Percentiles rank a stretch among this genome's conserved stretches.
Evolutionary conservation across 352 stramenopile species (phyloP).

Genomic region (Pythium chondricola): DNA sequence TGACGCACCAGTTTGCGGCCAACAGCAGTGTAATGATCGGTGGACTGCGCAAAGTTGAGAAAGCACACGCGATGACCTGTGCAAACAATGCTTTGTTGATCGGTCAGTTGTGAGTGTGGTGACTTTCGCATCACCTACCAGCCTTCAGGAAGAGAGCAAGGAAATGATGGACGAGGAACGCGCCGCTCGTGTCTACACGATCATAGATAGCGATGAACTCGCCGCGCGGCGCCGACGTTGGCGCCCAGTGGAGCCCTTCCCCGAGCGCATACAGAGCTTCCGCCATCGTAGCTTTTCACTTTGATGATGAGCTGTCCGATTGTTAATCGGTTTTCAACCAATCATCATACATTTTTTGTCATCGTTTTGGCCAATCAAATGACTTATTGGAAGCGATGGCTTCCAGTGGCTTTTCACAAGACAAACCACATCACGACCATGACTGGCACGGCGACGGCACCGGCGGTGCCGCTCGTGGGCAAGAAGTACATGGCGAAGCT

Average conservation of each 20-base stretch:
- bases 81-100: too few relatives aligned
- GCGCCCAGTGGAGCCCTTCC: slow-evolving; percentile 47
- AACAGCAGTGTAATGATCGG: slow-evolving; percentile 56
- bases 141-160: slow-evolving; percentile 63
- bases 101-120: not conserved
- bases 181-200: slow-evolving; percentile 38
- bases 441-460: slow-evolving; percentile 4
- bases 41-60: slow-evolving; percentile 34
- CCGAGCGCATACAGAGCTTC: slow-evolving; percentile 47
- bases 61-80: slow-evolving; percentile 59
- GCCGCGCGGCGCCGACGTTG: slow-evolving; percentile 35
- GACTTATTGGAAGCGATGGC: not conserved
- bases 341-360: too few relatives aligned
- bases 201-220: slow-evolving; percentile 59
- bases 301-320: too few relatives aligned
- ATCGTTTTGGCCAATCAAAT: slow-evolving; percentile 1
- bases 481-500: slow-evolving; percentile 81
- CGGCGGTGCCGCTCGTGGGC: slow-evolving; percentile 59
- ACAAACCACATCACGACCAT: not conserved
- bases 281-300: slow-evolving; percentile 28
- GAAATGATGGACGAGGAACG: slow-evolving; percentile 73
- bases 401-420: not conserved
- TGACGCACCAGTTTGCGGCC: slow-evolving; percentile 56
- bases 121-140: slow-evolving; percentile 17
- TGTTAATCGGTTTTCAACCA: too few relatives aligned